Percentiles rank a stretch among this genome's conserved stretches.
Evolutionary conservation across 108 stramenopile species (phyloP).

Genomic region (Epipyxis sp.): DNA sequence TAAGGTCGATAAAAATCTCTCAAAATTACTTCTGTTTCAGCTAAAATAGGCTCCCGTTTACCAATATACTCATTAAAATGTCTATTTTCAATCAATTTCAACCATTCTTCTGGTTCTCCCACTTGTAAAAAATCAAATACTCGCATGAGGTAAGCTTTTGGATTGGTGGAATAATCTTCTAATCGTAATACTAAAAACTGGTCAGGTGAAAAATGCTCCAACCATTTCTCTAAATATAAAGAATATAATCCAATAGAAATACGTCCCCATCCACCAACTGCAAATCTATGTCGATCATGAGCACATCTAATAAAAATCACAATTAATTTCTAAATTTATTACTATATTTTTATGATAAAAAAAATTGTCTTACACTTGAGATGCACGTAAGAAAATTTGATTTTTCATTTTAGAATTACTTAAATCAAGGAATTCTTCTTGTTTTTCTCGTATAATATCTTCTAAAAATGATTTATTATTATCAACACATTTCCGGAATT

Average conservation of each 20-base stretch:
- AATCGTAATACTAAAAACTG: slow-evolving; percentile 28
- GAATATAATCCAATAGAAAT: slow-evolving; percentile 9
- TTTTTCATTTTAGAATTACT: no score
- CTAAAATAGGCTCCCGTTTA: background rate
- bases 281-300: slow-evolving; percentile 13
- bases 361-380: no score
- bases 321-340: no score
- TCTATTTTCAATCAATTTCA: background rate
- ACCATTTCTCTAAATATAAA: slow-evolving; percentile 10
- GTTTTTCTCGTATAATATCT: no score
- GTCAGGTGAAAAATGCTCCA: slow-evolving; percentile 6
- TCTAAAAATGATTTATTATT: background rate
- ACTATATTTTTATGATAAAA: no score
- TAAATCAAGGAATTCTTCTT: no score
- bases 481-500: slow-evolving; percentile 2
- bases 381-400: no score
- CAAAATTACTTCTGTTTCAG: background rate
- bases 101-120: slow-evolving; percentile 25
- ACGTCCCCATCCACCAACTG: background rate
- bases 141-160: background rate
- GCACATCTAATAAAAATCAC: slow-evolving; percentile 9
- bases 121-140: slow-evolving; percentile 26
- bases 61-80: background rate
- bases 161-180: slow-evolving; percentile 16
- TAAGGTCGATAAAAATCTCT: slow-evolving; percentile 27